Evolutionary conservation across 2,329 filamentous ascomycete genomes (phyloP).

Genomic region (Fusarium lateritium): DNA sequence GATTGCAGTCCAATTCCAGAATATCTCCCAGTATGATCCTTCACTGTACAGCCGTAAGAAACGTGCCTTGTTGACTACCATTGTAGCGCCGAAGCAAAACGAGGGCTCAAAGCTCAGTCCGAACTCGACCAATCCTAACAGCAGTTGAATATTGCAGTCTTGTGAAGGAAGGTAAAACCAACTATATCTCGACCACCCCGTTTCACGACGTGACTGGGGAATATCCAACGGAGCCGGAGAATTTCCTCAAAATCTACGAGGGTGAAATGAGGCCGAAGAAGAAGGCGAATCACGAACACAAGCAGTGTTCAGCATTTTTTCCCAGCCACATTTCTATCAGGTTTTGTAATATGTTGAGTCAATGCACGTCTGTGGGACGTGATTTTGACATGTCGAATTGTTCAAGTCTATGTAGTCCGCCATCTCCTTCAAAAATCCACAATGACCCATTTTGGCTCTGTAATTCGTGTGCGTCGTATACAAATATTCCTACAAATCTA

Average conservation of each 20-base stretch:
- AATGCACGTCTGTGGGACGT: not conserved
- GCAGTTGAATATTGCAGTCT: slow-evolving; percentile 28
- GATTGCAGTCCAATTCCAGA: slow-evolving; percentile 39
- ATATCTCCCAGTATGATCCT: slow-evolving; percentile 34
- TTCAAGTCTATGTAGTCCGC: not conserved
- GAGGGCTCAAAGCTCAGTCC: slow-evolving; percentile 17
- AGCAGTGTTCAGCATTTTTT: not conserved
- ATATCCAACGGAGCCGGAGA: slow-evolving; percentile 11
- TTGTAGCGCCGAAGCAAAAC: slow-evolving; percentile 17
- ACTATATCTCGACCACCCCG: slow-evolving; percentile 11
- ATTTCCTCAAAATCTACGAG: slow-evolving; percentile 32
- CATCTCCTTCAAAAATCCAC: not conserved
- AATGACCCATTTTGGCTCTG: too few species aligned
- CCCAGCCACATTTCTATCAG: too few species aligned
- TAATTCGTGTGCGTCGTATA: not conserved
- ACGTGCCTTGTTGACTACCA: not conserved
- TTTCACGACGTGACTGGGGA: slow-evolving; percentile 20
- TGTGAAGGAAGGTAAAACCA: slow-evolving; percentile 22
- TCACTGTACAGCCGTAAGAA: accelerated
- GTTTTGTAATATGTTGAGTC: not conserved
- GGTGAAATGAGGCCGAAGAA: slow-evolving; percentile 21
- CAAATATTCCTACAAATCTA: slow-evolving; percentile 11
- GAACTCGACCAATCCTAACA: slow-evolving; percentile 13
- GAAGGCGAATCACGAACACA: slow-evolving; percentile 27
- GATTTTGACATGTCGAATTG: not conserved